Conservation (phyloP, 768 basidiomycete genomes). For the Suillus bovinus region DNA sequence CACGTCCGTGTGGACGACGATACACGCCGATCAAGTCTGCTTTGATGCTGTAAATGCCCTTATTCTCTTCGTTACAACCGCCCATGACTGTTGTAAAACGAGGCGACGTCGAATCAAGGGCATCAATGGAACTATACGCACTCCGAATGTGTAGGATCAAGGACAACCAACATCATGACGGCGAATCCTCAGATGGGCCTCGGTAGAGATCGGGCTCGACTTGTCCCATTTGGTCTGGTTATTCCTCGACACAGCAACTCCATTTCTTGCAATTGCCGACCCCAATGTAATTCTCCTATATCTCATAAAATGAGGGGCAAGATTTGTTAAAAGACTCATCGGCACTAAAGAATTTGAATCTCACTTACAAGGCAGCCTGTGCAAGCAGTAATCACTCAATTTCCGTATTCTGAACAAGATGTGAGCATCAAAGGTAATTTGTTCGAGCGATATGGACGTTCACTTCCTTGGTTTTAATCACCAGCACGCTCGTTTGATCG, state of each 20-base stretch:
- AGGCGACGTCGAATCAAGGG: neutral
- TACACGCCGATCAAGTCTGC: neutral
- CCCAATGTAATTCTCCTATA: no score
- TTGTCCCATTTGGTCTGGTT: neutral
- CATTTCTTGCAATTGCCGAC: no score
- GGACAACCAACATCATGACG: neutral
- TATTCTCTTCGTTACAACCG: neutral
- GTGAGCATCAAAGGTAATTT: no score
- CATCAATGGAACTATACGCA: neutral
- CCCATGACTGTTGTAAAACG: neutral
- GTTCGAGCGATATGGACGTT: no score
- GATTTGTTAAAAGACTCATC: no score
- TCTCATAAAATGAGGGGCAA: no score
- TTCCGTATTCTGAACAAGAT: no score
- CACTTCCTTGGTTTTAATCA: no score
- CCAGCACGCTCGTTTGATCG: neutral
- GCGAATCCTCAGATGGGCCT: neutral
- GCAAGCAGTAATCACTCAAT: no score
- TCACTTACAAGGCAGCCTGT: no score
- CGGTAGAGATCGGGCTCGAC: neutral
- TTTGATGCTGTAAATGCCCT: neutral
- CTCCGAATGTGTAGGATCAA: conserved; percentile 1
- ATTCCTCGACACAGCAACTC: neutral
- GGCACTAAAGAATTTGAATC: no score
- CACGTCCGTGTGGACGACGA: neutral